Percentiles rank a stretch among this genome's conserved stretches.
These are phyloP conservation scores for Umbelopsis isabellina DNA, from an alignment of 192 early-diverging fungal genomes.

Conservation along the genomic window DNA sequence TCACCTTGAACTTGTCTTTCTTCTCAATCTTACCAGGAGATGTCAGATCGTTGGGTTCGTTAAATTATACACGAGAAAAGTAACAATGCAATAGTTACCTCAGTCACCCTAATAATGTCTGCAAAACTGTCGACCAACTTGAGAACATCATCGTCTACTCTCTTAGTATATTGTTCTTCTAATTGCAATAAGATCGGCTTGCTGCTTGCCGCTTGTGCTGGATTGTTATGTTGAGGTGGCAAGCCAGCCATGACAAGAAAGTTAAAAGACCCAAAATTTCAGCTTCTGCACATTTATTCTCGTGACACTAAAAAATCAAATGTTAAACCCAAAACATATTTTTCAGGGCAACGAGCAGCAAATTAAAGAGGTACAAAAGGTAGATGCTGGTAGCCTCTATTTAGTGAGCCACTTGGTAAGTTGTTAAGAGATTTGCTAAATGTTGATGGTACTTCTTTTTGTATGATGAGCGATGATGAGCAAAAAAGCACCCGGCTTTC, in stretches of 20 bases:
- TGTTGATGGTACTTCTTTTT: too few species aligned
- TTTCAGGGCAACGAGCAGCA: too few species aligned
- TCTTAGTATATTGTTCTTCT: conserved; percentile 57
- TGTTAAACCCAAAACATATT: too few species aligned
- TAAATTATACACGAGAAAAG: background rate
- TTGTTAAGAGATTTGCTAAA: too few species aligned
- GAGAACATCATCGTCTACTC: conserved; percentile 50
- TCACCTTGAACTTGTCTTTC: conserved; percentile 59
- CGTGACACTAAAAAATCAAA: too few species aligned
- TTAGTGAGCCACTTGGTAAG: too few species aligned
- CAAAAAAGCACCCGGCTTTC: too few species aligned
- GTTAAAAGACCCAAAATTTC: conserved; percentile 23
- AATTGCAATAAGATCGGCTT: conserved; percentile 47
- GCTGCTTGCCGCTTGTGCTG: background rate
- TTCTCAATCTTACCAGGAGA: conserved; percentile 32
- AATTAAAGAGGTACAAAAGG: too few species aligned
- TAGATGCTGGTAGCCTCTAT: too few species aligned
- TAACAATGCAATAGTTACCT: conserved; percentile 28
- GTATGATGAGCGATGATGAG: too few species aligned
- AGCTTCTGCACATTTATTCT: background rate
- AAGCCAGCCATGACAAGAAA: conserved; percentile 9
- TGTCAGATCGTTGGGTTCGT: background rate
- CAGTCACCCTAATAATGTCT: conserved; percentile 54
- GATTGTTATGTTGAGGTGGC: conserved; percentile 15
- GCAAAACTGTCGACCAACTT: conserved; percentile 57